Percentiles rank a stretch among this genome's conserved stretches.
phyloP scores from a whole-genome alignment of 371 early-diverging fungal genomes.

The Apophysomyces ossiformis region DNA sequence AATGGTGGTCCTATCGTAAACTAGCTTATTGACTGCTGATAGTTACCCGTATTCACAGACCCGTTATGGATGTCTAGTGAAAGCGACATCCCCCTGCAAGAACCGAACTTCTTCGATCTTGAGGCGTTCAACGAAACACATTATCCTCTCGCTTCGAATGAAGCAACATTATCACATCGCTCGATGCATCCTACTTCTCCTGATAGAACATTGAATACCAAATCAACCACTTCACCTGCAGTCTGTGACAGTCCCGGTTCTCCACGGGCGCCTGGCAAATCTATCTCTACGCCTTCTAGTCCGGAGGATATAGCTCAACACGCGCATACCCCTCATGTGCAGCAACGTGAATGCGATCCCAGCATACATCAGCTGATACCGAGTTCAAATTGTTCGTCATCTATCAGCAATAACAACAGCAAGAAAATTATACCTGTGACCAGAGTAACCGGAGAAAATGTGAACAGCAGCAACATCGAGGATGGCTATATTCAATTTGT shows the following conservation, averaged over 20 bases:
- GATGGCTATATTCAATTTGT: slow-evolving; percentile 56
- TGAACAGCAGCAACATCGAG: slow-evolving; percentile 39
- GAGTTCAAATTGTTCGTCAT: neutral
- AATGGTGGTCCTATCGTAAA: neutral
- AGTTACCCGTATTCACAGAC: slow-evolving; percentile 2
- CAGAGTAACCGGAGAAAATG: slow-evolving; percentile 40
- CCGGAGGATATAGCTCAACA: neutral
- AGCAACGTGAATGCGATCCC: slow-evolving; percentile 3
- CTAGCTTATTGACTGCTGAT: slow-evolving; percentile 3
- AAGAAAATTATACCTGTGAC: neutral
- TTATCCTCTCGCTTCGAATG: neutral
- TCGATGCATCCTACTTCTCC: slow-evolving; percentile 6
- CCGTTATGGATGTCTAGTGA: slow-evolving; percentile 1
- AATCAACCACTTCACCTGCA: slow-evolving; percentile 3
- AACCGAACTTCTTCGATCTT: slow-evolving; percentile 1
- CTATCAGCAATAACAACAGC: neutral
- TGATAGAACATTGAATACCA: slow-evolving; percentile 7
- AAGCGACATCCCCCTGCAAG: slow-evolving; percentile 1
- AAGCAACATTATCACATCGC: neutral
- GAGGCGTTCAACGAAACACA: neutral
- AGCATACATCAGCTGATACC: slow-evolving; percentile 2
- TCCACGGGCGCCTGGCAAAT: neutral
- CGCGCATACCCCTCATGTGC: slow-evolving; percentile 6
- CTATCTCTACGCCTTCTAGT: neutral
- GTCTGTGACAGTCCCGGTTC: neutral